Conservation (phyloP, 257 asterid genomes). For the Vinca minor region DNA sequence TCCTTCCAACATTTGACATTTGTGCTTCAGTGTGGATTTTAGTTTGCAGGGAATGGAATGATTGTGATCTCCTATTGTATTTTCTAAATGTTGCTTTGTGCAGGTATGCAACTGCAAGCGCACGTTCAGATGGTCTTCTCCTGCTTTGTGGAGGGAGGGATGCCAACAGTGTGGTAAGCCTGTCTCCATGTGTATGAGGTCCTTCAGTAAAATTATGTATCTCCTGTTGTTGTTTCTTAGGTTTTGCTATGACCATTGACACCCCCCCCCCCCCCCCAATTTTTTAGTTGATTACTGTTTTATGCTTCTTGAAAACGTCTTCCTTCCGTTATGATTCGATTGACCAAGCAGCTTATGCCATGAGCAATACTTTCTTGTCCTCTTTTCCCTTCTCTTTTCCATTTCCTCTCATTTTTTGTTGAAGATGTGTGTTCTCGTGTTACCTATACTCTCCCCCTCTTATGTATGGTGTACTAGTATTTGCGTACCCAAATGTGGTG, state of each 20-base stretch:
- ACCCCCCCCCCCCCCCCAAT: too few species aligned
- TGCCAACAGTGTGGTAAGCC: slow-evolving; percentile 90
- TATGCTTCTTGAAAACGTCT: neutral
- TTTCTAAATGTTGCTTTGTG: slow-evolving; percentile 14
- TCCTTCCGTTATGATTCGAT: neutral
- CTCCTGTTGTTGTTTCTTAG: neutral
- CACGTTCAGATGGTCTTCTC: slow-evolving; percentile 99
- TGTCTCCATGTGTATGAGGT: slow-evolving; percentile 8
- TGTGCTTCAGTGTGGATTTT: neutral
- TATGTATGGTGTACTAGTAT: too few species aligned
- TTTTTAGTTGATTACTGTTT: neutral
- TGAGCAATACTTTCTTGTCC: neutral
- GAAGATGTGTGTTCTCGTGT: too few species aligned
- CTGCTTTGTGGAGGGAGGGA: slow-evolving; percentile 99
- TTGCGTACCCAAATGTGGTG: too few species aligned
- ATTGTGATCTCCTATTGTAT: slow-evolving; percentile 18
- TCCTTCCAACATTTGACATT: neutral
- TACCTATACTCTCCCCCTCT: too few species aligned
- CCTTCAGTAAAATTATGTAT: neutral
- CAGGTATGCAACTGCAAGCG: slow-evolving; percentile 99
- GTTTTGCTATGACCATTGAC: neutral
- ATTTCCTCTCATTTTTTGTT: neutral
- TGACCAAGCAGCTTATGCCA: neutral
- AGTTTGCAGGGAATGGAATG: neutral
- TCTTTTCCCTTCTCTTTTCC: neutral